These are phyloP conservation scores for Lactarius indigo DNA, from an alignment of 768 basidiomycete species.

Conservation along the genomic window DNA sequence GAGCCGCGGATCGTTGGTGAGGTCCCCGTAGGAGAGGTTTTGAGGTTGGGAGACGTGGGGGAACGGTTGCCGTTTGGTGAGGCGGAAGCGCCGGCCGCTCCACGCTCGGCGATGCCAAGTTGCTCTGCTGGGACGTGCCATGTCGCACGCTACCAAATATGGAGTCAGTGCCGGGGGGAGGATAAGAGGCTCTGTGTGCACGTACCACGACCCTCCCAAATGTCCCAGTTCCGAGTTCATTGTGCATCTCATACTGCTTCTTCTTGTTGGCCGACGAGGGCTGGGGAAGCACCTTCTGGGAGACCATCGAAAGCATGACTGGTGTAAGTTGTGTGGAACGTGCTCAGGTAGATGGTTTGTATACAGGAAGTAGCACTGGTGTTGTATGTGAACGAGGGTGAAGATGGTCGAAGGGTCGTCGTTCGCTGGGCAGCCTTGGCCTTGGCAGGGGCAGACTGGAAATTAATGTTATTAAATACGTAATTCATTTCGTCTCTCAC, in stretches of 20 bases:
- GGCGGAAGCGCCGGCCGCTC: constrained; percentile 44
- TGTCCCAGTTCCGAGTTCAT: constrained; percentile 74
- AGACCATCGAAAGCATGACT: constrained; percentile 26
- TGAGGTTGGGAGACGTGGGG: constrained; percentile 4
- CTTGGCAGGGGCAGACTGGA: too few species aligned
- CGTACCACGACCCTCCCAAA: constrained; percentile 88
- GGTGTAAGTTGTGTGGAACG: background rate
- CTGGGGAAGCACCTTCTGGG: constrained; percentile 70
- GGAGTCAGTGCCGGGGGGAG: constrained; percentile 4
- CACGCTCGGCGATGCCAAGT: constrained; percentile 50
- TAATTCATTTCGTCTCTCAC: background rate
- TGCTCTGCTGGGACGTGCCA: constrained; percentile 73
- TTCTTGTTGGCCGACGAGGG: constrained; percentile 87
- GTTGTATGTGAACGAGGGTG: too few species aligned
- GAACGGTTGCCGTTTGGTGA: background rate
- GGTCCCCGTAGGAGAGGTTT: constrained; percentile 28
- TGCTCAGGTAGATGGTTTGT: background rate
- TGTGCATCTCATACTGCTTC: constrained; percentile 70
- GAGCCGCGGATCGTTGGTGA: constrained; percentile 26
- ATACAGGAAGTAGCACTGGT: too few species aligned
- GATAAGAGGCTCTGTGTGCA: constrained; percentile 20
- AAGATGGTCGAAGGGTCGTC: background rate
- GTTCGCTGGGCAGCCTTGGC: background rate
- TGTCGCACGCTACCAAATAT: constrained; percentile 54
- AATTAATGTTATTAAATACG: background rate